These are phyloP conservation scores for Solanum tarijense DNA, from an alignment of 257 asterid genomes.

Conservation along the genomic window DNA sequence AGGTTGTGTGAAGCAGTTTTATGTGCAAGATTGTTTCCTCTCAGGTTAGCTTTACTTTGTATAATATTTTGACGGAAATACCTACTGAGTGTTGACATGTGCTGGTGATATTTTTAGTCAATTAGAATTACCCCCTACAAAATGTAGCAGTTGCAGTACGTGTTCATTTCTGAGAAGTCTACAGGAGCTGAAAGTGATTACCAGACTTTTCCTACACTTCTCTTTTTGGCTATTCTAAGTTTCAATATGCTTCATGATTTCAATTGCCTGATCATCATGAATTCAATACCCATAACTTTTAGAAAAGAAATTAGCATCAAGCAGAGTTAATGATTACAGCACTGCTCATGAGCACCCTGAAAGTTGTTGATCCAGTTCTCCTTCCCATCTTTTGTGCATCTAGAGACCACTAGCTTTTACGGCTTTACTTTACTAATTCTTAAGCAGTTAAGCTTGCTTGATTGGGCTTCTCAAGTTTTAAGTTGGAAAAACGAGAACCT, in stretches of 20 bases:
- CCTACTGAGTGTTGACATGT: not conserved
- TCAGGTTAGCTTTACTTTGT: not conserved
- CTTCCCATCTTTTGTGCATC: not conserved
- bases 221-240: not conserved
- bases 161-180: not conserved
- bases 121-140: not conserved
- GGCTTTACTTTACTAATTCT: not conserved
- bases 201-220: not conserved
- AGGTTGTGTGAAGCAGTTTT: not conserved
- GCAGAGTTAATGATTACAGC: not conserved
- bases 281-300: not conserved
- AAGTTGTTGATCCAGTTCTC: not conserved
- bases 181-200: not conserved
- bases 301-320: not conserved
- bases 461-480: not conserved
- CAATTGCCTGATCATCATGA: not conserved
- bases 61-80: not conserved
- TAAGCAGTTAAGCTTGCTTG: not conserved
- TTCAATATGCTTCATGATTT: not conserved
- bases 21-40: not conserved
- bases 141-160: not conserved
- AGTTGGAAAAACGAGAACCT: not conserved
- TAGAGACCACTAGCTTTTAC: not conserved
- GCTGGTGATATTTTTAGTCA: not conserved
- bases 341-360: not conserved